phyloP scores from a whole-genome alignment of 1,139 yeast species.

The Arxiozyma heterogenica region DNA sequence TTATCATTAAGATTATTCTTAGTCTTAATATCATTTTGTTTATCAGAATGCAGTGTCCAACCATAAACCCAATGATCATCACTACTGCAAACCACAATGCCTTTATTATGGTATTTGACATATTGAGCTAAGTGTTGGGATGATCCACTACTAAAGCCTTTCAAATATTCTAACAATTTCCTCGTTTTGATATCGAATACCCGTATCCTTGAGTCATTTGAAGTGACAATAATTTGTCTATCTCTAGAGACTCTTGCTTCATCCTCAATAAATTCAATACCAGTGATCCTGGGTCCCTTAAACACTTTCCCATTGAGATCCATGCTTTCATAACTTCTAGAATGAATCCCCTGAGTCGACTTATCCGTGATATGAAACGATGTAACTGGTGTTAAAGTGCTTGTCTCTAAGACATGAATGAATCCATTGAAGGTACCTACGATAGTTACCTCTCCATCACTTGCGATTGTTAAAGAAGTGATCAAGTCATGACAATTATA shows the following conservation, averaged over 20 bases:
- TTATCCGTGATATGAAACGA: constrained; percentile 46
- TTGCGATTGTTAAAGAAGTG: constrained; percentile 24
- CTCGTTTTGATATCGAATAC: constrained; percentile 48
- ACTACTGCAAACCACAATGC: constrained; percentile 35
- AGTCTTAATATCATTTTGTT: not conserved
- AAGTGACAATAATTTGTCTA: constrained; percentile 42
- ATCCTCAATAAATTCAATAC: constrained; percentile 33
- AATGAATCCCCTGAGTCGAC: constrained; percentile 10
- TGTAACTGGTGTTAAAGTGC: constrained; percentile 47
- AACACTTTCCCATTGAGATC: constrained; percentile 5
- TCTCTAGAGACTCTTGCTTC: not conserved
- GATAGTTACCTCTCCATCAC: constrained; percentile 48
- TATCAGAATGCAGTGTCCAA: constrained; percentile 21
- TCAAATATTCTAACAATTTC: constrained; percentile 55
- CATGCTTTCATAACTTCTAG: constrained; percentile 4
- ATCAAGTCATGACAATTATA: constrained; percentile 27
- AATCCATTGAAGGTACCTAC: constrained; percentile 81
- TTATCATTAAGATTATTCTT: not conserved
- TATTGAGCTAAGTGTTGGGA: constrained; percentile 60
- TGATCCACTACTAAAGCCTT: constrained; percentile 63
- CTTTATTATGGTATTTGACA: constrained; percentile 8
- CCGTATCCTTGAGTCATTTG: constrained; percentile 74
- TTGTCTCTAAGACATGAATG: constrained; percentile 52
- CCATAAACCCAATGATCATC: constrained; percentile 38
- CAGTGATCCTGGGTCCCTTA: constrained; percentile 42